Evolutionary conservation across 169 alveolate species (phyloP), one percentile per base, ranked within the genome.

Genomic region (Plasmodium relictum): DNA sequence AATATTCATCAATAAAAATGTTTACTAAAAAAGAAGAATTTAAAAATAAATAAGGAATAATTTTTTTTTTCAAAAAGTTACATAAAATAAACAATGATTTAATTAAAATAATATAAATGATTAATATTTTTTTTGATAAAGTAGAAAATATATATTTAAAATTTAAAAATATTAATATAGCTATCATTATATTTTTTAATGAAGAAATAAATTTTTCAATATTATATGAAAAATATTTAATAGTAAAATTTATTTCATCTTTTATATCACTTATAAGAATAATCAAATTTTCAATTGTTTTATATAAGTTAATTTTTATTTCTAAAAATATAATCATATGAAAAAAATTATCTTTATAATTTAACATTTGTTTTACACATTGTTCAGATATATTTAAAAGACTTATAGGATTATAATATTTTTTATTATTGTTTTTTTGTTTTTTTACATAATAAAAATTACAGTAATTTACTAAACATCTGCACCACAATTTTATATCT

Each of bases 241-340:
- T 37, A 54, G 91, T 83, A 71, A 68, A 83, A 68, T 83, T 83
- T 83, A 83, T 83, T 83, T 68, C 91, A 66, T 83, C 65, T 61
- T 62, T 69, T 50, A 83, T 83, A 48, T 83, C 91, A 83, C 14
- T 68, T 44, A 83, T 48, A 18, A 83, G 83, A 41, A 50, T 68
- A 50, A 68, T 16, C 16, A 83, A 31, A 83, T 83, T 61, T 24
- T 83, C 91, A 4, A 83, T 58, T 20, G 83, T 73, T 83, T 61
- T 42, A 62, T 83, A 83, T 24, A 83, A 52, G 31, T 56, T 68
- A 18, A 50, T 16, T 83, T 83, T 58, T 52, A 83, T 45, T 59
- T 83, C 58, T 71, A 83, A 56, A 83, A 68, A 83, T 44, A 83
- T 20, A 16, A 68, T 16, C 56, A 54, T 41, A 83, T 16, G 80